phyloP scores from a whole-genome alignment of 1,284 basidiomycete species.

The Rhodotorula sp. region DNA sequence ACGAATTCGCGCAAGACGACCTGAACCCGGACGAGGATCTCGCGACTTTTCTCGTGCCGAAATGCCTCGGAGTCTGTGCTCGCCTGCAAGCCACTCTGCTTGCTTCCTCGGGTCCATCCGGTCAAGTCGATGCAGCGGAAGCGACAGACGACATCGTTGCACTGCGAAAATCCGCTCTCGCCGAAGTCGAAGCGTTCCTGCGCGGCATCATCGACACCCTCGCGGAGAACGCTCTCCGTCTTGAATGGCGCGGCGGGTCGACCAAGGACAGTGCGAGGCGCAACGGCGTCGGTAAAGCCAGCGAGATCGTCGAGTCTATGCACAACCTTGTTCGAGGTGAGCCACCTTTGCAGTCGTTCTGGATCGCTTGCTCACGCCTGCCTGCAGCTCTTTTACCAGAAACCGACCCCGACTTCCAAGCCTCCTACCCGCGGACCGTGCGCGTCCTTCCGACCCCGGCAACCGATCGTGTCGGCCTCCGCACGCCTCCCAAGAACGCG shows the following conservation, averaged over 20 bases:
- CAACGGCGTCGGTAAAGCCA: slow-evolving; percentile 33
- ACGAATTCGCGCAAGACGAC: neutral
- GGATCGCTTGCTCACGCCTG: no score
- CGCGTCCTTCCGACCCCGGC: slow-evolving; percentile 8
- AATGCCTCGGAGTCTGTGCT: slow-evolving; percentile 14
- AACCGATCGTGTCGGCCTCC: neutral
- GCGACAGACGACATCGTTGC: neutral
- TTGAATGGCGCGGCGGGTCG: slow-evolving; percentile 16
- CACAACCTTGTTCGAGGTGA: slow-evolving; percentile 23
- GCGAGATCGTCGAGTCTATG: slow-evolving; percentile 31
- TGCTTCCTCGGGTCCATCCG: neutral
- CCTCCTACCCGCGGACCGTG: slow-evolving; percentile 12
- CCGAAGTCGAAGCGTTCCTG: slow-evolving; percentile 19
- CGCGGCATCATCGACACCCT: slow-evolving; percentile 20
- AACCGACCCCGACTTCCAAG: neutral
- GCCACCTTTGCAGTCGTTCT: neutral
- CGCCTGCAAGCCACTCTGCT: slow-evolving; percentile 25
- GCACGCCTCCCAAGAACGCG: neutral
- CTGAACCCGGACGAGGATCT: slow-evolving; percentile 31
- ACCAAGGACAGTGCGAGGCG: slow-evolving; percentile 5
- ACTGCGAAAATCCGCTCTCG: slow-evolving; percentile 3
- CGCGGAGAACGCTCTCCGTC: slow-evolving; percentile 25
- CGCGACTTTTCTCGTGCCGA: slow-evolving; percentile 34
- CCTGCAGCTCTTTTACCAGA: slow-evolving; percentile 13
- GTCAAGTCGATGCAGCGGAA: neutral